Evolutionary conservation across 1,284 basidiomycete genomes (phyloP), one percentile per base, ranked within the genome.

Genomic region (Puccinia horiana): DNA sequence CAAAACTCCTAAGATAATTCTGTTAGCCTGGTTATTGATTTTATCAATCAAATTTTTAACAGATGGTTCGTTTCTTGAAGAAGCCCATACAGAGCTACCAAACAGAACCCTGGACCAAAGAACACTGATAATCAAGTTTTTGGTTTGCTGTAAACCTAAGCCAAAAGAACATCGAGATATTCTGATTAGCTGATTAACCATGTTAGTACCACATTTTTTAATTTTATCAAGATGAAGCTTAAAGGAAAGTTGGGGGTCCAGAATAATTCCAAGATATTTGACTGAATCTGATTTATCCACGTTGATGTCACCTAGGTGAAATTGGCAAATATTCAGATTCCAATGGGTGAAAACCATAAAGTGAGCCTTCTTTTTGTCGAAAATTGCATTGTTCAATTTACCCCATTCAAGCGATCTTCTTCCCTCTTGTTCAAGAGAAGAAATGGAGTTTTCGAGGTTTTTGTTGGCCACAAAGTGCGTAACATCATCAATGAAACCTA

Each of bases 401-500:
- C 75, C 75, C 58, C 75, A 76, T 35, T 56, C 6, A 40, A 77
- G 37, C 0, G 76, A 40, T 2, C 40, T 9, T 12, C 11, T 9
- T 12, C 42, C 61, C 2, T n/a, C 14, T 12, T 8, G 0, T 23
- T 65, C 44, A 0, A 69, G 32, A 0, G 67, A 3, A 0, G 8
- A 18, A 6, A 78, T 42, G 12, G 42, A 12, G 3, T 4, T 29
- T 12, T 65, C 32, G 20, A 78, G 14, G 3, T 44, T 1, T 23
- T 35, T 49, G 0, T 44, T 8, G 20, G 76, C 42, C 0, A 69
- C 76, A 6, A 78, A 12, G 47, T 69, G 65, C 8, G 29, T 56
- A 12, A 70, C 32, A 35, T 79, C 47, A 29, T 79, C 63, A 18
- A 79, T 79, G 40, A 49, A 79, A 2, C 63, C 63, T 35, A 79